phyloP scores from a whole-genome alignment of 2,329 filamentous ascomycete genomes.

The Microdochium paspali region DNA sequence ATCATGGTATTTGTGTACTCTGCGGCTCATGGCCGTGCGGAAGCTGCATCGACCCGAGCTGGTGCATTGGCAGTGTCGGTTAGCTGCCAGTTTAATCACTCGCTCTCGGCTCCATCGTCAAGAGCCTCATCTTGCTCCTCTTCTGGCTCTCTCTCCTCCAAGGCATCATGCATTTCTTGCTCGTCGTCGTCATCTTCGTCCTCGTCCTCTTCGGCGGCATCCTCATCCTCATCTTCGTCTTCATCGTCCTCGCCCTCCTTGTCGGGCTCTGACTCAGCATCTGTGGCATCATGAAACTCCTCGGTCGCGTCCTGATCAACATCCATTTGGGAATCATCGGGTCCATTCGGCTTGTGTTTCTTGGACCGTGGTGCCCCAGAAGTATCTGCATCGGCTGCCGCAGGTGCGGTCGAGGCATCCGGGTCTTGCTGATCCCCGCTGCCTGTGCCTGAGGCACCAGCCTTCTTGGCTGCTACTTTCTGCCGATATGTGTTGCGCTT shows the following conservation, averaged over 20 bases:
- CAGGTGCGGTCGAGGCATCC: slow-evolving; percentile 13
- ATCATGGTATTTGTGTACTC: no score
- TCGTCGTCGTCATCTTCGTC: slow-evolving; percentile 38
- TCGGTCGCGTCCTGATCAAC: slow-evolving; percentile 25
- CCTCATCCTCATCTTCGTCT: slow-evolving; percentile 41
- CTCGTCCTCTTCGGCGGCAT: slow-evolving; percentile 43
- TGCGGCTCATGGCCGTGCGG: no score
- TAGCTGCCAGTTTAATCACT: slow-evolving; percentile 20
- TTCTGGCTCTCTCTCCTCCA: slow-evolving; percentile 25
- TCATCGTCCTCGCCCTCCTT: slow-evolving; percentile 35
- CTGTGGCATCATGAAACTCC: slow-evolving; percentile 25
- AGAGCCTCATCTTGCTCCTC: slow-evolving; percentile 49
- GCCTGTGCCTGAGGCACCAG: slow-evolving; percentile 14
- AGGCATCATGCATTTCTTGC: slow-evolving; percentile 27
- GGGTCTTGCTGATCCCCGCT: slow-evolving; percentile 18
- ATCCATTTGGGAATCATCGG: slow-evolving; percentile 34
- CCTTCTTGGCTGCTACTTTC: slow-evolving; percentile 55
- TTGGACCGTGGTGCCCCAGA: slow-evolving; percentile 20
- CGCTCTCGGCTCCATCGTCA: slow-evolving; percentile 51
- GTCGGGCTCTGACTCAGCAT: slow-evolving; percentile 29
- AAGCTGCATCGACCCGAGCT: no score
- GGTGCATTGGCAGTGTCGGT: no score
- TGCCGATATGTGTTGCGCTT: slow-evolving; percentile 67
- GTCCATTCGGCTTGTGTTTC: slow-evolving; percentile 27
- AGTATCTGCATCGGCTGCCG: slow-evolving; percentile 7